phyloP scores from a whole-genome alignment of 208 protist genomes.

The Leishmania braziliensis region DNA sequence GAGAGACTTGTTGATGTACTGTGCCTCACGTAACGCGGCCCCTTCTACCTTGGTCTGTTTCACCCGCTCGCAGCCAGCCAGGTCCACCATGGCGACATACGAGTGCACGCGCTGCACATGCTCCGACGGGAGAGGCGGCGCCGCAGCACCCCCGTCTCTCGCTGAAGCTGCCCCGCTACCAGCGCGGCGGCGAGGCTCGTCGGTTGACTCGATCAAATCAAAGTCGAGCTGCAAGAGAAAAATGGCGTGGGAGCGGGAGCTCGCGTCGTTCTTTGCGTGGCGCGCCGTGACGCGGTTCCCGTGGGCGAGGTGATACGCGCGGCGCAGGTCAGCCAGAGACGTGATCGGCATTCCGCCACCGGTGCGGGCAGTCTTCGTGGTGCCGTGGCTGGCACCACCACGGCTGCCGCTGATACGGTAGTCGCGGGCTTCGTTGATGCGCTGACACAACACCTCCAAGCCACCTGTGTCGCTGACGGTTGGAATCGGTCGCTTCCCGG shows the following conservation, averaged over 20 bases:
- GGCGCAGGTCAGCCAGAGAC: constrained; percentile 64
- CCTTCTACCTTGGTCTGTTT: constrained; percentile 91
- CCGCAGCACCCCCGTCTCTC: neutral
- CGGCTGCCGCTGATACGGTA: constrained; percentile 28
- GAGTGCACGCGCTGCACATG: constrained; percentile 50
- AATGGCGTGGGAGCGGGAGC: constrained; percentile 87
- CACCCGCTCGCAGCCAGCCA: constrained; percentile 96
- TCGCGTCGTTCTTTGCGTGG: constrained; percentile 75
- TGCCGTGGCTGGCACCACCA: constrained; percentile 13
- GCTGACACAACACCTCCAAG: constrained; percentile 65
- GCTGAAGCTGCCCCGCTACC: neutral
- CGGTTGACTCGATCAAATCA: constrained; percentile 36
- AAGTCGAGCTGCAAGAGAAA: constrained; percentile 88
- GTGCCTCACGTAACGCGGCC: constrained; percentile 75
- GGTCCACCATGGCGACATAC: constrained; percentile 95
- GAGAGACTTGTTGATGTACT: constrained; percentile 94
- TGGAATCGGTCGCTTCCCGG: constrained; percentile 63
- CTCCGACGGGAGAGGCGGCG: neutral
- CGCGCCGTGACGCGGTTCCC: constrained; percentile 76
- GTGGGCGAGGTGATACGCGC: constrained; percentile 66
- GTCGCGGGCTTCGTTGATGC: constrained; percentile 51
- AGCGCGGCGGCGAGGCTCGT: neutral
- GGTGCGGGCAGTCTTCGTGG: constrained; percentile 9
- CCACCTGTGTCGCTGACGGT: constrained; percentile 75
- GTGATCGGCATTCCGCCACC: constrained; percentile 70